phyloP scores from a whole-genome alignment of 2,329 filamentous ascomycete genomes.

The Claviceps pazoutovae region DNA sequence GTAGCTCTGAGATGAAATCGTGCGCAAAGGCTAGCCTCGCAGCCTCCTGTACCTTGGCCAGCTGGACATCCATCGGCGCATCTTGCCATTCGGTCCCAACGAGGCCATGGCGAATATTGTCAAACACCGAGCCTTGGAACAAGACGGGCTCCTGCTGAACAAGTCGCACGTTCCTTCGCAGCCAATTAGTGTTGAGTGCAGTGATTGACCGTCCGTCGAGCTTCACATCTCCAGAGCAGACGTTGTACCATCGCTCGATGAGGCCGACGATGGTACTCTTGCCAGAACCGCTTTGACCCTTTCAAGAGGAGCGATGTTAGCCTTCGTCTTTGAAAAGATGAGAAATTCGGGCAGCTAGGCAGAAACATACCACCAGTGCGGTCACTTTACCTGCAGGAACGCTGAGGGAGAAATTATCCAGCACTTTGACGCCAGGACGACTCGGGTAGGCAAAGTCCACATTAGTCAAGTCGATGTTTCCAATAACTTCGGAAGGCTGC shows the following conservation, averaged over 20 bases:
- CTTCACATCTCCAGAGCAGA: conserved; percentile 28
- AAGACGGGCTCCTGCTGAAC: conserved; percentile 26
- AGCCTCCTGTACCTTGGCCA: conserved; percentile 29
- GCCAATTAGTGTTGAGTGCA: not conserved
- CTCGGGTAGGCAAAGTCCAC: conserved; percentile 32
- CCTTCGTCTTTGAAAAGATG: not conserved
- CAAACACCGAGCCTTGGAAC: conserved; percentile 34
- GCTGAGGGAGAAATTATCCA: conserved; percentile 26
- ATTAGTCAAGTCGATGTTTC: conserved; percentile 24
- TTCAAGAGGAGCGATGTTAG: not conserved
- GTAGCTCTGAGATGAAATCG: conserved; percentile 34
- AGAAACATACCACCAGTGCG: conserved; percentile 20
- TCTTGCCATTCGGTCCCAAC: conserved; percentile 25
- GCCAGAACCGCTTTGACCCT: conserved; percentile 30
- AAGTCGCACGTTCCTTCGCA: not conserved
- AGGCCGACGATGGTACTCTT: conserved; percentile 45
- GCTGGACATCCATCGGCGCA: conserved; percentile 26
- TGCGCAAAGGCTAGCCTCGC: conserved; percentile 35
- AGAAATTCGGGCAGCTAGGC: not conserved
- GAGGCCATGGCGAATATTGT: conserved; percentile 40
- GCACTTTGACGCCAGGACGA: conserved; percentile 26
- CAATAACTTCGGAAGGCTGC: conserved; percentile 12
- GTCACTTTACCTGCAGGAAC: conserved; percentile 32
- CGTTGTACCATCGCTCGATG: conserved; percentile 46
- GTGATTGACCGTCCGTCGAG: conserved; percentile 23